These are phyloP conservation scores for Starmerella bombicola DNA, from an alignment of 805 yeast species.

Conservation along the genomic window DNA sequence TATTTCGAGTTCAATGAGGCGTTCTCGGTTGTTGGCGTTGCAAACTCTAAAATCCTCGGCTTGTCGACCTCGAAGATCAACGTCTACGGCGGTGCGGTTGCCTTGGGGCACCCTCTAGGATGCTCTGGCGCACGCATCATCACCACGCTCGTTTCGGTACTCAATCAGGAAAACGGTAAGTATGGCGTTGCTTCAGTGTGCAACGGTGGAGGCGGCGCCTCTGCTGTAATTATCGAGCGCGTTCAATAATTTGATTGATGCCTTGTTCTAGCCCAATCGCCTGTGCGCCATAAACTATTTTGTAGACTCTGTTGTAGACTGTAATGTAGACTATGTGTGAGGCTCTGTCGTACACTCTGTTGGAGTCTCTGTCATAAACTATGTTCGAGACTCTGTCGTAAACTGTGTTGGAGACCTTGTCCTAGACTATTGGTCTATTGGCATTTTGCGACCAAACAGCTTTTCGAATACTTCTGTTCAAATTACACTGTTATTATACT, in stretches of 20 bases:
- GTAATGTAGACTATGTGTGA: not conserved
- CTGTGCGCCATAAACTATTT: no score
- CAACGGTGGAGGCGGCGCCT: conserved; percentile 99
- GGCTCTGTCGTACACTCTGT: no score
- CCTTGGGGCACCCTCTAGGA: conserved; percentile 91
- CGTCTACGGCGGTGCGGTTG: conserved; percentile 95
- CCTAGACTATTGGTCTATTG: no score
- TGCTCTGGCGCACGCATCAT: conserved; percentile 93
- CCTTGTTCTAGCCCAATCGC: no score
- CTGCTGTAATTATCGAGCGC: conserved; percentile 77
- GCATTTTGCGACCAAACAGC: no score
- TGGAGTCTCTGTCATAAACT: no score
- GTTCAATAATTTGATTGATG: no score
- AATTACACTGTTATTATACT: no score
- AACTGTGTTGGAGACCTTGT: no score
- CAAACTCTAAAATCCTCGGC: conserved; percentile 58
- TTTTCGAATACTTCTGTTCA: no score
- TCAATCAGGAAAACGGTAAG: conserved; percentile 74
- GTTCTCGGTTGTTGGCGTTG: conserved; percentile 89
- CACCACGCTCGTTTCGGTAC: conserved; percentile 69
- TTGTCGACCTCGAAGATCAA: conserved; percentile 59
- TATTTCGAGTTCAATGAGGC: conserved; percentile 96
- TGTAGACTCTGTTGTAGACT: no score
- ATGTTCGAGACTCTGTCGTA: no score
- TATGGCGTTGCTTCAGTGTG: conserved; percentile 93